Base-by-base conservation (phyloP, 2,329 filamentous ascomycete genomes). In the Parascedosporium putredinis region DNA sequence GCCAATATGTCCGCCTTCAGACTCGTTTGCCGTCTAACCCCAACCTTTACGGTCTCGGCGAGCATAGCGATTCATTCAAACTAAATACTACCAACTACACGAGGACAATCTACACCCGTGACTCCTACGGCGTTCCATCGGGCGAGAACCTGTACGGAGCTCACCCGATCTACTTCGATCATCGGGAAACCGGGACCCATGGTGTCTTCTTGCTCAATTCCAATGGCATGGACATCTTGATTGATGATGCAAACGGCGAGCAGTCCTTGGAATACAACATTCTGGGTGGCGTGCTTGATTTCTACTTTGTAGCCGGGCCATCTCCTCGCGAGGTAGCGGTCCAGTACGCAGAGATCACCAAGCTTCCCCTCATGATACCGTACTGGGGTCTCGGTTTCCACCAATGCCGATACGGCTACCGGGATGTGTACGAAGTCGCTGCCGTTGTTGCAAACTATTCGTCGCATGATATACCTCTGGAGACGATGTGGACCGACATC, bases 201-300 rank as follows among this genome's bases (percentile, higher is more conserved):
- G 71, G 81, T n/a, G 82, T 86, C 7, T 81, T 85, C 61, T 67
- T 86, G 36, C 61, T 83, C 52, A 86, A 84, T 62, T 81, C 78
- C 10, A 82, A 85, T 58, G 83, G 78, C 31, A 87, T 87, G 79
- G 83, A 88, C 53, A 72, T 88, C 63, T 82, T 82, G 58, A 79
- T 88, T 60, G 75, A 86, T 59, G 75, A 79, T 52, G 76, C 74
- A 1, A 64, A 68, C 6, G 68, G 72, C 7, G 72, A 74, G 3
- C 78, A 88, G 59, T 86, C 82, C 52, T 73, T 90, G 9, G 83
- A 88, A 63, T 89, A 88, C 66, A 86, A 88, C 60, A 77, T 78
- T 0, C 70, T 88, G 1, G 85, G 86, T 12, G 86, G 86, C 10
- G 73, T 88, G 18, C 59, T 90, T 2, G 86, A 88, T 61, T 75